Conservation (phyloP, 352 stramenopile genomes). For the Pythium chondricola region DNA sequence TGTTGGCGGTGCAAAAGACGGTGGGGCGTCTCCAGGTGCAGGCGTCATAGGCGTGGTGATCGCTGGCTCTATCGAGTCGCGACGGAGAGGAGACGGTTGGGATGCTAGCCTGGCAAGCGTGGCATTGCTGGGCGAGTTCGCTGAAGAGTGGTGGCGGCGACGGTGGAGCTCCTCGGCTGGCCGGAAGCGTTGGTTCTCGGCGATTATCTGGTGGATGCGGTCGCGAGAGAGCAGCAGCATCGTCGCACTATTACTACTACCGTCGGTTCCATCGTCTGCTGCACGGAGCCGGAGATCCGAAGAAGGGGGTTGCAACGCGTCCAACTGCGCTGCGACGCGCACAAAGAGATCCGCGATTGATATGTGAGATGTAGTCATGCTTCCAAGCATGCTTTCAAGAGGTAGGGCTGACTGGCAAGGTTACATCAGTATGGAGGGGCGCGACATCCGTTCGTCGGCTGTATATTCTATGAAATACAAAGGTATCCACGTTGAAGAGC, state of each 20-base stretch:
- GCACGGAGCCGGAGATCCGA: not conserved
- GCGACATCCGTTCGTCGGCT: too few relatives aligned
- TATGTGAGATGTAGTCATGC: too few relatives aligned
- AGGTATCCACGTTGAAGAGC: too few relatives aligned
- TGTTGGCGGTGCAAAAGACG: not conserved
- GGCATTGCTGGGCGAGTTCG: not conserved
- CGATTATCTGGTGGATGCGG: slow-evolving; percentile 9
- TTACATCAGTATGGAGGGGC: too few relatives aligned
- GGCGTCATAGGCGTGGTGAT: not conserved
- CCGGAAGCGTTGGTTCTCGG: slow-evolving; percentile 12
- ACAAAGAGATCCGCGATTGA: slow-evolving; percentile 11
- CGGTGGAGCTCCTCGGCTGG: slow-evolving; percentile 9
- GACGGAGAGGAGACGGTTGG: not conserved
- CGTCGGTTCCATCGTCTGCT: not conserved
- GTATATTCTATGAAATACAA: too few relatives aligned
- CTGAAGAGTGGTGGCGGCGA: not conserved
- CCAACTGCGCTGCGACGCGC: slow-evolving; percentile 25
- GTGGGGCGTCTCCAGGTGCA: not conserved
- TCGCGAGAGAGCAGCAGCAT: slow-evolving; percentile 6
- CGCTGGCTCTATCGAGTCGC: not conserved
- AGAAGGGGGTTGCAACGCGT: slow-evolving; percentile 17
- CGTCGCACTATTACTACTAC: not conserved
- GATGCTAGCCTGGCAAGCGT: not conserved
- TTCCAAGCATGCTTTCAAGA: too few relatives aligned
- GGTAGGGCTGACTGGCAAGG: too few relatives aligned